A percentile compares a stretch with the other conserved stretches of the same genome.
These are phyloP conservation scores for Austroboletus novae-zelandiae DNA, from an alignment of 1,284 basidiomycete genomes.

Conservation along the genomic window DNA sequence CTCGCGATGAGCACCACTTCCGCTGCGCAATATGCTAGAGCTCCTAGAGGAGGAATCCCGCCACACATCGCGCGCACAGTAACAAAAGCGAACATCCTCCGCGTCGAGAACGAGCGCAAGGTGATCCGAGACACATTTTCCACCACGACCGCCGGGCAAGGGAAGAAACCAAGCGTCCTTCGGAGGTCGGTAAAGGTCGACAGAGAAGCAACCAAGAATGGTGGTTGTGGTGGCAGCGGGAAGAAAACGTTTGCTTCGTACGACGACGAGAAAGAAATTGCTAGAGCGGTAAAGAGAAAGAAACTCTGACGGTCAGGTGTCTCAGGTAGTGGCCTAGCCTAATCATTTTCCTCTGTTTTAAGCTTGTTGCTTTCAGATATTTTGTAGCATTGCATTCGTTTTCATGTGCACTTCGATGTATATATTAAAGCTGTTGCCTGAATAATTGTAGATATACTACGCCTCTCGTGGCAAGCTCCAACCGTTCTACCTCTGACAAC, in stretches of 20 bases:
- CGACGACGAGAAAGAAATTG: constrained; percentile 2
- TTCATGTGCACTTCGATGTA: constrained; percentile 4
- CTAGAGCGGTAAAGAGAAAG: constrained; percentile 17
- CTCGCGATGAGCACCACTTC: neutral
- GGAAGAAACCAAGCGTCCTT: constrained; percentile 30
- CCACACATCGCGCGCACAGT: constrained; percentile 31
- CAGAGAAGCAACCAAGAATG: neutral
- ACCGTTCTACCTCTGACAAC: no score
- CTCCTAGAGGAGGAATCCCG: constrained; percentile 31
- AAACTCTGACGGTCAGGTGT: constrained; percentile 6
- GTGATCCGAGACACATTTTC: constrained; percentile 15
- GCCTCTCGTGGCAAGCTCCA: no score
- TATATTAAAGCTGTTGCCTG: no score
- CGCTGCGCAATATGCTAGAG: constrained; percentile 7
- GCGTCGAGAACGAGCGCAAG: constrained; percentile 25
- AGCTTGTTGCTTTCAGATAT: constrained; percentile 13
- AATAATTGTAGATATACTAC: no score
- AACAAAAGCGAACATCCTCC: constrained; percentile 27
- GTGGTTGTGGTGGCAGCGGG: neutral
- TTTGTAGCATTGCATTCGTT: constrained; percentile 7
- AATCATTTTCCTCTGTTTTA: neutral
- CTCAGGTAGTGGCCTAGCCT: no score
- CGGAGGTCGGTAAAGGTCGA: constrained; percentile 2
- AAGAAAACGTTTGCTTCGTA: constrained; percentile 3
- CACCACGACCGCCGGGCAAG: neutral